Conservation (phyloP, 1,284 basidiomycete genomes). For the Rhodotorula sp. region DNA sequence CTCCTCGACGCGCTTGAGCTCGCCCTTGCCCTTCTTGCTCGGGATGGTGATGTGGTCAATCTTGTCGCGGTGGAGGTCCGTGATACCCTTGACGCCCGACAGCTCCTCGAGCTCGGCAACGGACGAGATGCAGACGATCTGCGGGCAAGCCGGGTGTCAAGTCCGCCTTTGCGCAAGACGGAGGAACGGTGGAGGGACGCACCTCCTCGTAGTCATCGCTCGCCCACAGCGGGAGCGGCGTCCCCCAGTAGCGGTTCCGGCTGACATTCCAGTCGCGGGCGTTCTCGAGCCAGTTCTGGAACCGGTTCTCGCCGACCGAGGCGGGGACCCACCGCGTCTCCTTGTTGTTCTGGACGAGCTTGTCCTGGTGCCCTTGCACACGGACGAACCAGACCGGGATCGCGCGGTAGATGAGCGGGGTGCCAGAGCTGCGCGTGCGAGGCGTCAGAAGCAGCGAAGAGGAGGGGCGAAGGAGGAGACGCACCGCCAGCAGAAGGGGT, state of each 20-base stretch:
- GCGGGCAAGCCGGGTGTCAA: constrained; percentile 47
- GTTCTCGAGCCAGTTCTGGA: constrained; percentile 96
- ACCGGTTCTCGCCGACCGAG: constrained; percentile 84
- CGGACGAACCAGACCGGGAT: constrained; percentile 96
- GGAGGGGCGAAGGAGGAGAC: constrained; percentile 19
- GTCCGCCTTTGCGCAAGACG: not conserved
- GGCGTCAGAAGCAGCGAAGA: not conserved
- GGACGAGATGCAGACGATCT: constrained; percentile 83
- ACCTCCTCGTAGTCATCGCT: constrained; percentile 92
- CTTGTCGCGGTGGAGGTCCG: constrained; percentile 90
- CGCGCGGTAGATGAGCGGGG: constrained; percentile 94
- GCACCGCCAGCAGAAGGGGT: constrained; percentile 97
- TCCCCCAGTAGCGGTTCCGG: constrained; percentile 99
- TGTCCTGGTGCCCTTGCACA: constrained; percentile 79
- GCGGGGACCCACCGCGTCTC: constrained; percentile 91
- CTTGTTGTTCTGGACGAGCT: constrained; percentile 88
- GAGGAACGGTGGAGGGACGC: constrained; percentile 30
- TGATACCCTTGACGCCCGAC: constrained; percentile 82
- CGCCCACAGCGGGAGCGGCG: constrained; percentile 94
- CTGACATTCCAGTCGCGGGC: constrained; percentile 99
- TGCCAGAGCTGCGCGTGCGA: constrained; percentile 68
- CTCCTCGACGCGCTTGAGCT: constrained; percentile 85
- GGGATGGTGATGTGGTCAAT: constrained; percentile 97
- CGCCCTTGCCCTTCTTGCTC: constrained; percentile 84
- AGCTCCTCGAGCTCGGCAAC: constrained; percentile 84